A percentile compares a stretch with the other conserved stretches of the same genome.
Conservation (phyloP, 1,139 yeast species). For the Zygotorulaspora mrakii region DNA sequence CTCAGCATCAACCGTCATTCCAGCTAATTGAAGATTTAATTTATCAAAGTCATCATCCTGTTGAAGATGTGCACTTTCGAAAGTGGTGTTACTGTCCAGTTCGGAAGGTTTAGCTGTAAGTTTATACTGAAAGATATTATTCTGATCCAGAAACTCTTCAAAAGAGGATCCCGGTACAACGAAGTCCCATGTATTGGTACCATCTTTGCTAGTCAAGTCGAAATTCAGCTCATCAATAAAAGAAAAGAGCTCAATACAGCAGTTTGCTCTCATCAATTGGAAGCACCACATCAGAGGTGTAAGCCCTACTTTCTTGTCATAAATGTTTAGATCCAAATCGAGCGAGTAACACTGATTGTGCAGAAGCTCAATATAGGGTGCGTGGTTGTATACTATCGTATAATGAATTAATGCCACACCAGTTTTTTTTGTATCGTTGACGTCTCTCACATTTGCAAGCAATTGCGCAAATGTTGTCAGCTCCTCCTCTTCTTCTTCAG, state of each 20-base stretch:
- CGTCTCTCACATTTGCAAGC: constrained; percentile 16
- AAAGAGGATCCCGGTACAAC: constrained; percentile 39
- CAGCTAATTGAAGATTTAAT: constrained; percentile 52
- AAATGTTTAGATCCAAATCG: constrained; percentile 37
- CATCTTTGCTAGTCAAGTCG: constrained; percentile 34
- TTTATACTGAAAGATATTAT: constrained; percentile 34
- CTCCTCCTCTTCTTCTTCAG: constrained; percentile 20
- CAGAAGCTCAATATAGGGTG: constrained; percentile 41
- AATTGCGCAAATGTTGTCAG: constrained; percentile 23
- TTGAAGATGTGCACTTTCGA: constrained; percentile 35
- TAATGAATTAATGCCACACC: constrained; percentile 32
- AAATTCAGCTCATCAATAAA: constrained; percentile 42
- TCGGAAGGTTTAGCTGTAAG: constrained; percentile 16
- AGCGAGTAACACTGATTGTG: constrained; percentile 22
- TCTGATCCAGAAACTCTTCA: constrained; percentile 41
- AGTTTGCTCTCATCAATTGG: constrained; percentile 37
- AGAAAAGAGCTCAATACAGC: constrained; percentile 40
- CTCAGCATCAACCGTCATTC: constrained; percentile 31
- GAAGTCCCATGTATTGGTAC: constrained; percentile 40
- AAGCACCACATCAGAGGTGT: constrained; percentile 52
- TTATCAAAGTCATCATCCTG: constrained; percentile 40
- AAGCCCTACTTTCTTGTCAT: constrained; percentile 41
- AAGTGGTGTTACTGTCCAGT: constrained; percentile 30
- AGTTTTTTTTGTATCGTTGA: constrained; percentile 24
- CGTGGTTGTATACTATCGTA: constrained; percentile 28